phyloP scores from a whole-genome alignment of 768 basidiomycete species.

The Tricholoma furcatifolium region DNA sequence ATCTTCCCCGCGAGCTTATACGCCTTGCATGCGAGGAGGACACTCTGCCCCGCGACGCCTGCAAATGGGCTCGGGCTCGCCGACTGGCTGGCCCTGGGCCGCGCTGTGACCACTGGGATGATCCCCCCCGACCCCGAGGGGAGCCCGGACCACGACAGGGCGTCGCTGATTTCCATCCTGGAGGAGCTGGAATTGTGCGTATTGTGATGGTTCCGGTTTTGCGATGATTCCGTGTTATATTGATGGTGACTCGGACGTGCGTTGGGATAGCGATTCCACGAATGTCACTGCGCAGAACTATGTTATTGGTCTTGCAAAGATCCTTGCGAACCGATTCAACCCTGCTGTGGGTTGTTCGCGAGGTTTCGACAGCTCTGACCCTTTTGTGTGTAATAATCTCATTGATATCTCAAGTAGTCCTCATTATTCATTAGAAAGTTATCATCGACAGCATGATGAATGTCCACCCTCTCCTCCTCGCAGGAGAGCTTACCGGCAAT shows the following conservation, averaged over 20 bases:
- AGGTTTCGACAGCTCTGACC: slow-evolving; percentile 63
- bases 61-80: slow-evolving; percentile 36
- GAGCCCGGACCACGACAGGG: slow-evolving; percentile 64
- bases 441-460: slow-evolving; percentile 86
- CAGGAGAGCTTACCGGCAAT: slow-evolving; percentile 59
- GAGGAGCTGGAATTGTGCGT: slow-evolving; percentile 60
- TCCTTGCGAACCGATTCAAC: slow-evolving; percentile 57
- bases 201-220: no score
- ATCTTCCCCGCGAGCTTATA: slow-evolving; percentile 66
- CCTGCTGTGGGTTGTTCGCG: slow-evolving; percentile 64
- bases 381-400: slow-evolving; percentile 37
- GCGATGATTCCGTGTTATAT: neutral
- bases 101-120: slow-evolving; percentile 49
- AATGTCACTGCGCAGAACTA: slow-evolving; percentile 56
- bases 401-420: neutral
- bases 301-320: slow-evolving; percentile 55
- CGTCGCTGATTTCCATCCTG: slow-evolving; percentile 68
- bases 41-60: slow-evolving; percentile 41
- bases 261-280: slow-evolving; percentile 44
- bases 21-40: slow-evolving; percentile 52
- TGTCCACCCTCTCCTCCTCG: slow-evolving; percentile 63
- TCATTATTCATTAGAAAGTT: slow-evolving; percentile 38
- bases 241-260: neutral
- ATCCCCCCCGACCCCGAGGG: slow-evolving; percentile 47
- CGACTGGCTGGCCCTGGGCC: slow-evolving; percentile 59